These are phyloP conservation scores for Candida gigantensis DNA, from an alignment of 1,139 yeast genomes.

Conservation along the genomic window DNA sequence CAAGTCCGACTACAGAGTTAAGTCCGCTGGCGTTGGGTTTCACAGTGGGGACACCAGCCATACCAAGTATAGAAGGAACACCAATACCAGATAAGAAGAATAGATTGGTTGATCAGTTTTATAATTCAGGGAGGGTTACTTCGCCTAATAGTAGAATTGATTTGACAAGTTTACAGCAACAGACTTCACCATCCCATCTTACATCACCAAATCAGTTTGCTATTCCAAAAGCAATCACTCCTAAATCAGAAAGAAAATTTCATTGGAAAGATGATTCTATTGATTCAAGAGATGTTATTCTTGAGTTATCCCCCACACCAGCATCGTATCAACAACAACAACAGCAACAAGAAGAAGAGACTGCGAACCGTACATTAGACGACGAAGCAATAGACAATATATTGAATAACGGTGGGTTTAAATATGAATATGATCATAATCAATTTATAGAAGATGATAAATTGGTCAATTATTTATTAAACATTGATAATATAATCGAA, in stretches of 20 bases:
- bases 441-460: constrained; percentile 26
- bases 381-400: constrained; percentile 19
- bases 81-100: constrained; percentile 22
- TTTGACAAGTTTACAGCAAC: constrained; percentile 5
- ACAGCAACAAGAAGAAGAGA: background rate
- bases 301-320: background rate
- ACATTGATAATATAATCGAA: constrained; percentile 34
- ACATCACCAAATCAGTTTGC: constrained; percentile 2
- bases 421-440: constrained; percentile 17
- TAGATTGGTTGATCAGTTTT: constrained; percentile 45
- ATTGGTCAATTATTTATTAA: constrained; percentile 32
- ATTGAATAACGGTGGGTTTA: constrained; percentile 27
- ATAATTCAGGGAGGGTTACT: constrained; percentile 19
- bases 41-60: background rate
- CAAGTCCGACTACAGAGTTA: background rate
- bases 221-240: constrained; percentile 4
- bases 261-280: constrained; percentile 9
- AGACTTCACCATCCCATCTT: background rate
- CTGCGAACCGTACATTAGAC: constrained; percentile 5
- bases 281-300: background rate
- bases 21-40: no score
- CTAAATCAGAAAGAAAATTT: constrained; percentile 7
- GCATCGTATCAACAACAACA: background rate
- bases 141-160: constrained; percentile 10
- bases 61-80: background rate